Evolutionary conservation across 2,329 filamentous ascomycete genomes (phyloP).

Genomic region (Nothomitra cinnamomea): DNA sequence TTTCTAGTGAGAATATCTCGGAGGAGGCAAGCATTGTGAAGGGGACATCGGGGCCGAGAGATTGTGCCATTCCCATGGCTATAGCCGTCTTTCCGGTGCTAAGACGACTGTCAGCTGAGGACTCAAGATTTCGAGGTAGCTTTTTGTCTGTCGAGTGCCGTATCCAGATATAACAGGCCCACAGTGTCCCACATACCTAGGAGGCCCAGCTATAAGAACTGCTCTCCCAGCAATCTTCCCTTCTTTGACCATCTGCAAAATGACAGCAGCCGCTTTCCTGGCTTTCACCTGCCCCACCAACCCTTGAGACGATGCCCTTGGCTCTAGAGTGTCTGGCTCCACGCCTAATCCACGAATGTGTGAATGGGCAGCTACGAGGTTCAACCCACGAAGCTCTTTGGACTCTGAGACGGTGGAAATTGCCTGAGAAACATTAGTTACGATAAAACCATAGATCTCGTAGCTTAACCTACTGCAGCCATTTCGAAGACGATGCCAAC

Average conservation of each 20-base stretch:
- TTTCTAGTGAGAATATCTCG: conserved; percentile 96
- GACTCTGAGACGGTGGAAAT: conserved; percentile 82
- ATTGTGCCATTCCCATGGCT: conserved; percentile 97
- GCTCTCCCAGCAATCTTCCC: conserved; percentile 95
- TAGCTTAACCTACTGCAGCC: neutral
- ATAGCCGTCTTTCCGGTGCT: conserved; percentile 95
- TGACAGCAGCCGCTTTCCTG: conserved; percentile 86
- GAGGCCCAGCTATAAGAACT: conserved; percentile 85
- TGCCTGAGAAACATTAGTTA: conserved; percentile 24
- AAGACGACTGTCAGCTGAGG: conserved; percentile 18
- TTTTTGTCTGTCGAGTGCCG: no score
- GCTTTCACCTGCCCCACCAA: conserved; percentile 94
- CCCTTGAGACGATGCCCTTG: conserved; percentile 70
- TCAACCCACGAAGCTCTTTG: conserved; percentile 90
- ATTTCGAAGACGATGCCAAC: neutral
- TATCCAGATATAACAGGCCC: conserved; percentile 13
- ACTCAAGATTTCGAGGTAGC: neutral
- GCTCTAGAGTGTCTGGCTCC: conserved; percentile 78
- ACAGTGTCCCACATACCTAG: conserved; percentile 34
- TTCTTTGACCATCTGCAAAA: conserved; percentile 97
- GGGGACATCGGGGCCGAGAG: conserved; percentile 80
- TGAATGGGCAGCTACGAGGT: conserved; percentile 94
- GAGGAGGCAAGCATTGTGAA: conserved; percentile 93
- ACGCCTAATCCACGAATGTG: conserved; percentile 94
- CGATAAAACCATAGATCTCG: neutral